These are phyloP conservation scores for Leccinum variabile DNA, from an alignment of 1,284 basidiomycete species.

Conservation along the genomic window DNA sequence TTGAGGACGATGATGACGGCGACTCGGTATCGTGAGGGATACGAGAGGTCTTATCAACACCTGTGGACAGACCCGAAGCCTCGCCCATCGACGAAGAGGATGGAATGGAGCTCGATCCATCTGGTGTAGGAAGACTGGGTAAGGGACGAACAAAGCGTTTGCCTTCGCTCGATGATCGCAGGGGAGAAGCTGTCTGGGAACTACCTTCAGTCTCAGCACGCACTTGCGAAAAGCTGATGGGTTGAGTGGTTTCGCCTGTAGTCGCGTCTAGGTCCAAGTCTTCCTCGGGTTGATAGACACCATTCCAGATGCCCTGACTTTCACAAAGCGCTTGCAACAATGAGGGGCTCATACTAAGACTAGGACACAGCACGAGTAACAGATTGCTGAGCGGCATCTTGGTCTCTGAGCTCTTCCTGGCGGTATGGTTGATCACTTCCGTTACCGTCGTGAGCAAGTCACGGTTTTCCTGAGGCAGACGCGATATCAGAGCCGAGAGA, in stretches of 20 bases:
- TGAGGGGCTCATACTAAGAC: slow-evolving; percentile 75
- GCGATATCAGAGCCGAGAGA: slow-evolving; percentile 58
- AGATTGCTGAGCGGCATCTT: slow-evolving; percentile 86
- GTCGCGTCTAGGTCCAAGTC: slow-evolving; percentile 8
- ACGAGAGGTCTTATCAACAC: slow-evolving; percentile 2
- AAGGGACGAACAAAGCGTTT: slow-evolving; percentile 29
- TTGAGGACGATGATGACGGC: slow-evolving; percentile 28
- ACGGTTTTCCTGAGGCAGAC: slow-evolving; percentile 68
- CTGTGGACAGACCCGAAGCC: slow-evolving; percentile 5
- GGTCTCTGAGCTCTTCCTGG: slow-evolving; percentile 60
- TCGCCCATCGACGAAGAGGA: slow-evolving; percentile 11
- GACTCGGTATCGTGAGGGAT: slow-evolving; percentile 24
- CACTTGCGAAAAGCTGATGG: neutral
- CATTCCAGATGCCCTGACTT: slow-evolving; percentile 63
- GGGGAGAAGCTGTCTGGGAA: neutral
- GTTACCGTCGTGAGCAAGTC: slow-evolving; percentile 72
- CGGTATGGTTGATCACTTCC: slow-evolving; percentile 71
- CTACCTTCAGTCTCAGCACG: neutral
- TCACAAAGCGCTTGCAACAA: slow-evolving; percentile 74
- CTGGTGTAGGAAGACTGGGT: slow-evolving; percentile 26
- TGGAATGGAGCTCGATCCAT: slow-evolving; percentile 4
- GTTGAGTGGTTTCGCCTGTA: slow-evolving; percentile 3
- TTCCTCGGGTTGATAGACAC: slow-evolving; percentile 19
- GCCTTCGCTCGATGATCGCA: slow-evolving; percentile 15
- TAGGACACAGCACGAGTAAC: slow-evolving; percentile 78